These are phyloP conservation scores for Gynochthodes officinalis DNA, from an alignment of 257 asterid species.

Conservation along the genomic window DNA sequence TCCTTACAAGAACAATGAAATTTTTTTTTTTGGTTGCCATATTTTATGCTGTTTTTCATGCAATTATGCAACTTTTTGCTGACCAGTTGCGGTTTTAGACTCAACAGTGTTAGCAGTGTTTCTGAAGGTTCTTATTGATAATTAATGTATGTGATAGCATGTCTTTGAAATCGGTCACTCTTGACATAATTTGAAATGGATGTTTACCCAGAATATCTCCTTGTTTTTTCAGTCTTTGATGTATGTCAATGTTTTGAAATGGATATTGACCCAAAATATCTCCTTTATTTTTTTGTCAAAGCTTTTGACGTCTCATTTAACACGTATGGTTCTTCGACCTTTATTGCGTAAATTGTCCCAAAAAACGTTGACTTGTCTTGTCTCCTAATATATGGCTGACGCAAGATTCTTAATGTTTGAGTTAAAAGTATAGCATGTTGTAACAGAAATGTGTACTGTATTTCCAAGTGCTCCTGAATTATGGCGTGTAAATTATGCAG, in stretches of 20 bases:
- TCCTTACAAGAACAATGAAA: not conserved
- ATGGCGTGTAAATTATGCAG: too few species aligned
- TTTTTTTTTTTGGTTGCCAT: not conserved
- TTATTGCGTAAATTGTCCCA: not conserved
- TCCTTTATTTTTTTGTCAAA: too few species aligned
- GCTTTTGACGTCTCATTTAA: not conserved
- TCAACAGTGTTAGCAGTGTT: not conserved
- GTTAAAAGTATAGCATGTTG: not conserved
- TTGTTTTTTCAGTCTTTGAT: too few species aligned
- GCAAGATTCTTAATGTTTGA: not conserved
- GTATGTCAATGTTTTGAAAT: too few species aligned
- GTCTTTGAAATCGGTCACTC: not conserved
- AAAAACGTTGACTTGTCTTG: not conserved
- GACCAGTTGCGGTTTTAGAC: not conserved
- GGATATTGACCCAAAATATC: too few species aligned
- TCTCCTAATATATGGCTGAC: too few species aligned
- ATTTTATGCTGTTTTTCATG: not conserved
- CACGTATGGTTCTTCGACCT: not conserved
- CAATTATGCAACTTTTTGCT: too few species aligned
- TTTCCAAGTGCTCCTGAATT: not conserved
- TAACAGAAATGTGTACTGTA: too few species aligned
- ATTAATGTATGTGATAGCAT: too few species aligned
- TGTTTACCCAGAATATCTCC: too few species aligned
- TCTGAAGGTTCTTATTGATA: not conserved
- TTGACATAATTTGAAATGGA: not conserved